phyloP scores from a whole-genome alignment of 768 basidiomycete genomes.

The Multifurca ochricompacta region DNA sequence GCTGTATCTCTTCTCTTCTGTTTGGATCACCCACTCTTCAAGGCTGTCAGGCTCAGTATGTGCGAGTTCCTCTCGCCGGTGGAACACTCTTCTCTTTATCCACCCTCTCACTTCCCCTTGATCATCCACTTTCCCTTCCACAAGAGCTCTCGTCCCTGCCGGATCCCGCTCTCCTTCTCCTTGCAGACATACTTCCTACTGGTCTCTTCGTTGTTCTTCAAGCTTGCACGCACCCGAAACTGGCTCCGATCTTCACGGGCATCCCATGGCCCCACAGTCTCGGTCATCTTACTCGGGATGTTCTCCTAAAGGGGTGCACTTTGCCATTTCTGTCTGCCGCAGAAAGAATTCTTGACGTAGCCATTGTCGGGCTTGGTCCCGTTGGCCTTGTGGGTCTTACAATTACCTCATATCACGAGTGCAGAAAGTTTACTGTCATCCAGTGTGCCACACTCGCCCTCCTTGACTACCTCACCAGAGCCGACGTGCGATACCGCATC shows the following conservation, averaged over 20 bases:
- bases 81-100: slow-evolving; percentile 62
- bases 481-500: slow-evolving; percentile 43
- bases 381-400: slow-evolving; percentile 51
- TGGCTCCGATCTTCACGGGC: slow-evolving; percentile 50
- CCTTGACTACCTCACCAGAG: slow-evolving; percentile 48
- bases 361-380: slow-evolving; percentile 68
- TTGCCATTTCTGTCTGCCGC: slow-evolving; percentile 31
- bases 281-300: slow-evolving; percentile 5
- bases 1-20: slow-evolving; percentile 52
- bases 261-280: slow-evolving; percentile 45
- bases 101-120: slow-evolving; percentile 22
- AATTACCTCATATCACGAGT: not conserved
- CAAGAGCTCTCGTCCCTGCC: slow-evolving; percentile 31
- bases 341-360: slow-evolving; percentile 52
- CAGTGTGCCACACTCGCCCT: slow-evolving; percentile 58
- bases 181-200: slow-evolving; percentile 76
- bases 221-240: slow-evolving; percentile 65
- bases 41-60: slow-evolving; percentile 74
- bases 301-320: not conserved
- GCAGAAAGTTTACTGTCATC: not conserved
- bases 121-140: slow-evolving; percentile 1
- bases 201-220: slow-evolving; percentile 72
- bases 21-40: slow-evolving; percentile 62
- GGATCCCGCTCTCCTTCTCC: slow-evolving; percentile 60
- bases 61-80: slow-evolving; percentile 72